A percentile compares a stretch with the other conserved stretches of the same genome.
phyloP scores from a whole-genome alignment of 345 rosid species.

The Eutrema heterophyllum region DNA sequence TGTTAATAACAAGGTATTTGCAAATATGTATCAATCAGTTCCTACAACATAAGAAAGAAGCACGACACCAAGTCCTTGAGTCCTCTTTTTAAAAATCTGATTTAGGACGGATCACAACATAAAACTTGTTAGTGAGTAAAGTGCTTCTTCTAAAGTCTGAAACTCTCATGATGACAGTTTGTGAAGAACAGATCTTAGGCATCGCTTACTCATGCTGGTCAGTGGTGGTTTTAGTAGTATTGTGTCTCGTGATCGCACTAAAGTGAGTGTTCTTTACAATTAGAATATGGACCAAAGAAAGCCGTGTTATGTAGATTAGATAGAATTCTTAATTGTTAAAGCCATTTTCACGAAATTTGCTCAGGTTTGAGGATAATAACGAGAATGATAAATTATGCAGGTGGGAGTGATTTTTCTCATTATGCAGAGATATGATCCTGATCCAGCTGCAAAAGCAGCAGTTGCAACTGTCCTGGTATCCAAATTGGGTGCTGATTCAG shows the following conservation, averaged over 20 bases:
- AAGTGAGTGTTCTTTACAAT: too few species aligned
- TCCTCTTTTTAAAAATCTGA: background rate
- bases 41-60: background rate
- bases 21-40: background rate
- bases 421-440: too few species aligned
- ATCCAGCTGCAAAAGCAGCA: too few species aligned
- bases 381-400: too few species aligned
- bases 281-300: too few species aligned
- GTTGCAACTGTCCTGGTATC: too few species aligned
- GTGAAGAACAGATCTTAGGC: conserved; percentile 73
- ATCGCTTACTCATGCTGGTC: conserved; percentile 68
- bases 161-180: conserved; percentile 42
- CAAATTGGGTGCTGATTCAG: too few species aligned
- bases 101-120: conserved; percentile 38
- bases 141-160: background rate
- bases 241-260: conserved; percentile 57
- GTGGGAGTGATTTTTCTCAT: too few species aligned
- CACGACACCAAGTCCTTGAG: background rate
- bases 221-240: conserved; percentile 47
- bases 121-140: background rate
- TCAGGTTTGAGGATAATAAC: too few species aligned
- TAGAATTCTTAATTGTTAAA: too few species aligned
- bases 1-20: conserved; percentile 40
- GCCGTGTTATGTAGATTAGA: too few species aligned
- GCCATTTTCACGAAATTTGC: too few species aligned